These are phyloP conservation scores for Saccharomyces mikatae DNA, from an alignment of 805 yeast species.

Conservation along the genomic window DNA sequence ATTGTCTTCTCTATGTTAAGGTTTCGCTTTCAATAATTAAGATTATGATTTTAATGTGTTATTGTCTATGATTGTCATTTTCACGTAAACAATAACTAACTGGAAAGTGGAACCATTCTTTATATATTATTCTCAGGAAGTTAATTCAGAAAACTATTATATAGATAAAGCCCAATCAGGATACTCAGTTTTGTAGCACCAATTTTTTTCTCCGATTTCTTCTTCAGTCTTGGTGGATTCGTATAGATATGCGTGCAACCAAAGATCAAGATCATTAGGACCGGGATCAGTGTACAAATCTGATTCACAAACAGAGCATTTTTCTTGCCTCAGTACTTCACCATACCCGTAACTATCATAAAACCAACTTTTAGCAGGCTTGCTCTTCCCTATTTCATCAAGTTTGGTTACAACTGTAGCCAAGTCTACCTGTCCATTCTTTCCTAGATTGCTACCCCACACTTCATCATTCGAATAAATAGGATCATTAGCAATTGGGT, in stretches of 20 bases:
- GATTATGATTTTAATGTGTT: not conserved
- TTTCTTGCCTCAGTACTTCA: slow-evolving; percentile 51
- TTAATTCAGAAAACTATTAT: slow-evolving; percentile 28
- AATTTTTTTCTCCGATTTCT: slow-evolving; percentile 30
- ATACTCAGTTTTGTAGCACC: slow-evolving; percentile 67
- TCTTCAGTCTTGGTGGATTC: slow-evolving; percentile 39
- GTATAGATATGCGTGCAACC: slow-evolving; percentile 84
- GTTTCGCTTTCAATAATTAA: not conserved
- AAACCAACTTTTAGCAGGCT: slow-evolving; percentile 62
- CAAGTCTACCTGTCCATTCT: slow-evolving; percentile 44
- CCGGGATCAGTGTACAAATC: slow-evolving; percentile 83
- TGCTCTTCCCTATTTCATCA: slow-evolving; percentile 61
- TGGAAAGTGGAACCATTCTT: not conserved
- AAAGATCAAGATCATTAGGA: slow-evolving; percentile 72
- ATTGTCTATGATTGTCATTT: not conserved
- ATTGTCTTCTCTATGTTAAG: not conserved
- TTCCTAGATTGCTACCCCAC: slow-evolving; percentile 76
- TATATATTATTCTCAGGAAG: not conserved
- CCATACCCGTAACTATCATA: slow-evolving; percentile 49
- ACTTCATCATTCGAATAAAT: slow-evolving; percentile 69
- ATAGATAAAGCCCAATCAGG: slow-evolving; percentile 75
- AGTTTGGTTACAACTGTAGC: slow-evolving; percentile 41
- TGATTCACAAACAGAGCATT: slow-evolving; percentile 58
- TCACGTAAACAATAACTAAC: not conserved
- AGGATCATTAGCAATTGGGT: slow-evolving; percentile 89